These are phyloP conservation scores for Nelumbo lutea DNA, from an alignment of 164 flowering plant species.

Conservation along the genomic window DNA sequence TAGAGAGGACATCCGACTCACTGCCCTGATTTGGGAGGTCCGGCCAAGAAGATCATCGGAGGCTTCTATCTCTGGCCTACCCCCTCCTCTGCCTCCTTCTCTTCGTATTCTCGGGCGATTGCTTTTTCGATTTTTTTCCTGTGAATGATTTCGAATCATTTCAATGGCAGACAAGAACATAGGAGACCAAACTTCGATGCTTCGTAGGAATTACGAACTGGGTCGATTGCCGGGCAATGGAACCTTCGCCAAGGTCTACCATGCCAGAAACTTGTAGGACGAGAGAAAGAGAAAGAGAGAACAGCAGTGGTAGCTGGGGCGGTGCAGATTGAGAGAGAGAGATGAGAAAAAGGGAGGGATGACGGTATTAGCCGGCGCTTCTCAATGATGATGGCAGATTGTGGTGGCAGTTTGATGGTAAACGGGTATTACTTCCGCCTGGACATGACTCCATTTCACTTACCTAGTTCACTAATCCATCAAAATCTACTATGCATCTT, in stretches of 20 bases:
- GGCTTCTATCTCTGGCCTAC: slow-evolving; percentile 1
- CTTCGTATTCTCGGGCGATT: not conserved
- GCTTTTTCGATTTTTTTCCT: not conserved
- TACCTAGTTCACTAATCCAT: too few species aligned
- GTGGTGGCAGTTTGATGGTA: slow-evolving; percentile 52
- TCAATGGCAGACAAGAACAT: slow-evolving; percentile 2
- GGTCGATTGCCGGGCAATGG: slow-evolving; percentile 34
- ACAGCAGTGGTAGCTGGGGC: slow-evolving; percentile 21
- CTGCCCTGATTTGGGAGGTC: slow-evolving; percentile 22
- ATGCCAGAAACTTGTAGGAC: slow-evolving; percentile 31
- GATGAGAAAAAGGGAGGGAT: slow-evolving; percentile 47
- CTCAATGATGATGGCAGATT: not conserved
- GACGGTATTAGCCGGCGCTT: slow-evolving; percentile 34
- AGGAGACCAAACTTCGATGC: slow-evolving; percentile 4
- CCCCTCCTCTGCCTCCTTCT: not conserved
- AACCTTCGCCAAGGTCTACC: slow-evolving; percentile 49
- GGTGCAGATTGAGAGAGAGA: slow-evolving; percentile 49
- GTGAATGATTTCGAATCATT: not conserved
- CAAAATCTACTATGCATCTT: too few species aligned
- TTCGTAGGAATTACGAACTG: slow-evolving; percentile 29
- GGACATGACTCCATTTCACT: too few species aligned
- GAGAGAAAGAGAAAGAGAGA: slow-evolving; percentile 21
- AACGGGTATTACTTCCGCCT: slow-evolving; percentile 17
- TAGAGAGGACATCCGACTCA: slow-evolving; percentile 24
- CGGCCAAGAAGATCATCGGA: slow-evolving; percentile 21